Percentiles rank a stretch among this genome's conserved stretches.
These are phyloP conservation scores for Hericium rajendrae DNA, from an alignment of 768 basidiomycete genomes.

Conservation along the genomic window DNA sequence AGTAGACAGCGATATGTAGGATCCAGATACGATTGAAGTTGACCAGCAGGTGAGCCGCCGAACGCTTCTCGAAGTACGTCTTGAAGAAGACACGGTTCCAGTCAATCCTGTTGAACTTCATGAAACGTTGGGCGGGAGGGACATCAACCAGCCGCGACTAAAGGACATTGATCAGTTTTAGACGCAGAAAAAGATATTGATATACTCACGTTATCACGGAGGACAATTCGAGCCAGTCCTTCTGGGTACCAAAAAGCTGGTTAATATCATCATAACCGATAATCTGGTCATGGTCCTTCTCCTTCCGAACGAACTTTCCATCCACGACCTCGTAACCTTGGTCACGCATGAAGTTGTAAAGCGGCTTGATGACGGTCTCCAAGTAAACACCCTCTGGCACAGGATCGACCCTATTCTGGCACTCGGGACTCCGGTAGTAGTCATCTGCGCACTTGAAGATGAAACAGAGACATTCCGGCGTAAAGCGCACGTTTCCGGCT, in stretches of 20 bases:
- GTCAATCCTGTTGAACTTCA: conserved; percentile 84
- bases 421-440: conserved; percentile 96
- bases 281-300: conserved; percentile 90
- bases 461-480: conserved; percentile 95
- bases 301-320: conserved; percentile 88
- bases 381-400: conserved; percentile 94
- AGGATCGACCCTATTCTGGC: conserved; percentile 88
- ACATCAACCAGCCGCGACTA: conserved; percentile 89
- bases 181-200: not conserved
- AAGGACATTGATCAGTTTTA: conserved; percentile 1
- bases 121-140: conserved; percentile 86
- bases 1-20: conserved; percentile 85
- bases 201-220: conserved; percentile 68
- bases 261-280: conserved; percentile 99
- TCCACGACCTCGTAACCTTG: conserved; percentile 95
- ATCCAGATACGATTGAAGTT: conserved; percentile 99
- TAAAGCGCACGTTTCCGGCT: conserved; percentile 93
- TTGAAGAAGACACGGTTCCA: conserved; percentile 98
- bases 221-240: conserved; percentile 85
- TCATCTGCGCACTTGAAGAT: conserved; percentile 99
- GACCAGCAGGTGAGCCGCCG: conserved; percentile 85
- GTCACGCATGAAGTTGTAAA: conserved; percentile 94
- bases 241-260: conserved; percentile 99
- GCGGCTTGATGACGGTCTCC: conserved; percentile 82
- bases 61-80: conserved; percentile 96